Percentiles rank a stretch among this genome's conserved stretches.
phyloP scores from a whole-genome alignment of 306 rosid species.

The Malus domestica region ASM211411v1 NC_041803.1:28008001-28008500 shows the following conservation, averaged over 20 bases:
- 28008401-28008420: neutral
- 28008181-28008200: neutral
- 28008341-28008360: neutral
- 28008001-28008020: neutral
- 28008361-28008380: neutral
- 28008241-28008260: neutral
- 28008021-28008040: neutral
- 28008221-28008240: too few relatives aligned
- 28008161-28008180: neutral
- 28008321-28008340: neutral
- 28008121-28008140: neutral
- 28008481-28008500: too few relatives aligned
- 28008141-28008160: neutral
- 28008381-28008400: neutral
- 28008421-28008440: neutral
- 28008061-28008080: neutral
- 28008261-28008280: neutral
- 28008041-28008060: neutral
- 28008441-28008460: too few relatives aligned
- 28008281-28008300: neutral
- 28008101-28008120: neutral
- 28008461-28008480: too few relatives aligned
- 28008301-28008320: neutral
- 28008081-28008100: neutral
- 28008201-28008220: too few relatives aligned